A percentile compares a stretch with the other conserved stretches of the same genome.
Evolutionary conservation across 2,329 filamentous ascomycete genomes (phyloP).

Genomic region (Colletotrichum somersetense): DNA sequence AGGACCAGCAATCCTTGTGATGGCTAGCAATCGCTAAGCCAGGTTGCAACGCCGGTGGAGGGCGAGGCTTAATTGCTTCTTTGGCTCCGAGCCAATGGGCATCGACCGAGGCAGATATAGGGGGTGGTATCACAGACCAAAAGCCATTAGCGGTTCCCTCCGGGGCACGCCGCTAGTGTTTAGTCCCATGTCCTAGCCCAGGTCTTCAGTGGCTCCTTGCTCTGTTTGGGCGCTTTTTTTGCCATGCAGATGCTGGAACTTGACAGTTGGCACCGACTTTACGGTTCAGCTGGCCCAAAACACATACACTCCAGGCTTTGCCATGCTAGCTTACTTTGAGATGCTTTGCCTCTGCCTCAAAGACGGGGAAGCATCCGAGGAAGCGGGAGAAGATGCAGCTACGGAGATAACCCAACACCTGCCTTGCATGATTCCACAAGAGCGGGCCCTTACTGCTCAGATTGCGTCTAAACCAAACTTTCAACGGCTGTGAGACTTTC

Average conservation of each 20-base stretch:
- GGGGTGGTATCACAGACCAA: constrained; percentile 14
- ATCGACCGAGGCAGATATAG: constrained; percentile 21
- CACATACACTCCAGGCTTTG: constrained; percentile 8
- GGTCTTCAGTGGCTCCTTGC: constrained; percentile 28
- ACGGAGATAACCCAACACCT: not conserved
- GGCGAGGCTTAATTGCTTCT: constrained; percentile 40
- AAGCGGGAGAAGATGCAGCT: constrained; percentile 6
- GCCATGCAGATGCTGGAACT: constrained; percentile 27
- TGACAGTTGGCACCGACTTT: constrained; percentile 27
- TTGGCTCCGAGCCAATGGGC: constrained; percentile 39
- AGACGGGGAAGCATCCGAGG: not conserved
- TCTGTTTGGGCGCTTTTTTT: constrained; percentile 17
- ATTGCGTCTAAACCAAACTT: constrained; percentile 2
- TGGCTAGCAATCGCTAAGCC: constrained; percentile 30
- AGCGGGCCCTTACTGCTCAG: constrained; percentile 26
- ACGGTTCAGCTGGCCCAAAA: not conserved
- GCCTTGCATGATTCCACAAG: constrained; percentile 6
- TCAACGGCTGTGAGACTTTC: constrained; percentile 10
- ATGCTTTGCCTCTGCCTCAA: not conserved
- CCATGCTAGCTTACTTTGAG: not conserved
- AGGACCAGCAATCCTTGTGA: constrained; percentile 37
- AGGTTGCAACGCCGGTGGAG: constrained; percentile 36
- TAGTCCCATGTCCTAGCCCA: constrained; percentile 27
- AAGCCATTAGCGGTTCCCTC: constrained; percentile 34
- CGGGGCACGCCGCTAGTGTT: constrained; percentile 6